Evolutionary conservation across 75 land plant genomes (phyloP), one percentile per base, ranked within the genome.

Genomic region (Chamaecyparis obtusa): DNA sequence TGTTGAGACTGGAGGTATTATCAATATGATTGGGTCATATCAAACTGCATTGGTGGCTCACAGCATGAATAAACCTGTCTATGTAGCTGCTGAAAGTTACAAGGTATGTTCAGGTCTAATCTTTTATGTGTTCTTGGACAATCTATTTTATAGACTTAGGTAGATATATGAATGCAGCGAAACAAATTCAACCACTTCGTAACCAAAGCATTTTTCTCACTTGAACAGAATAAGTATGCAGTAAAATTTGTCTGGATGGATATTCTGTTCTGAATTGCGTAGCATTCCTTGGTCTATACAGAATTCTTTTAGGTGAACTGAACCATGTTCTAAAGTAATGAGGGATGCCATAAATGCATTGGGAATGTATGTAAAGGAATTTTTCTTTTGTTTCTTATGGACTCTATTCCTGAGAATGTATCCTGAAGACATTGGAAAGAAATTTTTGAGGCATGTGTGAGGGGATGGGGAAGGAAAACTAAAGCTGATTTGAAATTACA

Each of bases 81-180:
- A 98, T 92, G 99, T 98, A 51, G 99, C 99, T 77, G 99, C 99
- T 69, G 99, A 98, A 91, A 98, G 99, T 86, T 98, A 94, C 91
- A 98, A 98, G 97, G 99, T 98, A 88, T 33, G 83, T 54, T 27
- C 57, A 81, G 56, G 67, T 84, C 84, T 86, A 76, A 43, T 81
- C 32, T 46, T 81, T 13, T 46, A 14, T 46, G 41, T 11, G 30
- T 81, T 46, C 83, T n/a, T 81, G 14, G 5, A 74, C 48, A 37
- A 46, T 46, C 15, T 46, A 3, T 10, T 27, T 1, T 46, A n/a
- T 46, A 44, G 33, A 78, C 21, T 78, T 37, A 46, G 48, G 83
- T 3, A 46, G 51, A 81, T 46, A 80, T 27, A 43, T 80, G 83
- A 21, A 80, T 80, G 30, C 49, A 80, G 27, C n/a, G 6, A 44